These are phyloP conservation scores for Venturia aucupariae DNA, from an alignment of 2,329 filamentous ascomycete genomes.

Conservation along the genomic window DNA sequence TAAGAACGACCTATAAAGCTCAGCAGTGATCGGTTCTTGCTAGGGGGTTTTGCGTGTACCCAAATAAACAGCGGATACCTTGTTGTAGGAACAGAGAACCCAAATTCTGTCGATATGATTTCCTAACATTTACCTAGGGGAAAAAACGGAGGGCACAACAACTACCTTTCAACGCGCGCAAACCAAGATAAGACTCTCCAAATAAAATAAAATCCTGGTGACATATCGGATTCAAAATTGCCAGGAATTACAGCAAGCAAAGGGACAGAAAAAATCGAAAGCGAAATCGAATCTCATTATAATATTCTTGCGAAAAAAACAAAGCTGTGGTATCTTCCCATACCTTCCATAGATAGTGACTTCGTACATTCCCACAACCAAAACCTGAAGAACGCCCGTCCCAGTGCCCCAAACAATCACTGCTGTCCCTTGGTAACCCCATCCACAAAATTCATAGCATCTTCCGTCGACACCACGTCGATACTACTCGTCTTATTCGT, in stretches of 20 bases:
- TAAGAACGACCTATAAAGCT: no score
- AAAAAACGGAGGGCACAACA: no score
- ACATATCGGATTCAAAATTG: not conserved
- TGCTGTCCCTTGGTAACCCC: constrained; percentile 35
- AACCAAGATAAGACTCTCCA: no score
- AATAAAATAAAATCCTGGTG: no score
- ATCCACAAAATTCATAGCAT: constrained; percentile 89
- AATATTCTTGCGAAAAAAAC: not conserved
- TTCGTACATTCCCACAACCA: not conserved
- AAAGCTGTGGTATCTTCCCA: constrained; percentile 1
- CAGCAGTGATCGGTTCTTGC: no score
- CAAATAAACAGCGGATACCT: no score
- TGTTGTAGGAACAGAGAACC: no score
- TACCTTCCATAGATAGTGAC: not conserved
- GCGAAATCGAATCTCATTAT: not conserved
- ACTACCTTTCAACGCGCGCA: no score
- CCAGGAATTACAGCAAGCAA: not conserved
- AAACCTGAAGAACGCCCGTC: no score
- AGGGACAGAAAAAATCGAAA: not conserved
- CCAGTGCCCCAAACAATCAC: not conserved
- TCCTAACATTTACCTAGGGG: no score
- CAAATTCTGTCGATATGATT: no score
- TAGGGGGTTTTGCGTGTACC: no score
- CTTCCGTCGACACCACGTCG: constrained; percentile 77
- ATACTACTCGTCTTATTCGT: constrained; percentile 88